Evolutionary conservation across 129 eudicot genomes (phyloP).

Genomic region (Flaveria robusta): DNA sequence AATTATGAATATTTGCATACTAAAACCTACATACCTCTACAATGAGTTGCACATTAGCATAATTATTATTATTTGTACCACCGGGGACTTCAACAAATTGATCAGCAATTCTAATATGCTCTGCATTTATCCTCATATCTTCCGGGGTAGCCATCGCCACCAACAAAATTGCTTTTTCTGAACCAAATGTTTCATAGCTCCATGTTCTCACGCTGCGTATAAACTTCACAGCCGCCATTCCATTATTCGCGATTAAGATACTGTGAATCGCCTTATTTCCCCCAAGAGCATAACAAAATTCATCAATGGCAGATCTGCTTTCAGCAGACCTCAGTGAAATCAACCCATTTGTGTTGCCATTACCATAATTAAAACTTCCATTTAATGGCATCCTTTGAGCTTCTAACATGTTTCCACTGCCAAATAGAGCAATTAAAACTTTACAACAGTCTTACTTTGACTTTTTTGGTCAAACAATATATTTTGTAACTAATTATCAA

Average conservation of each 20-base stretch:
- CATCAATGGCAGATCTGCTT: constrained; percentile 63
- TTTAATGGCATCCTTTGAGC: constrained; percentile 58
- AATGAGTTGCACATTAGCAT: constrained; percentile 98
- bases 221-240: constrained; percentile 99
- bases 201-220: constrained; percentile 94
- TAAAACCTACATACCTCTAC: constrained; percentile 69
- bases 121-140: constrained; percentile 97
- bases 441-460: constrained; percentile 19
- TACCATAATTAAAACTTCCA: constrained; percentile 42
- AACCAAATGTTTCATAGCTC: constrained; percentile 96
- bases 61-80: constrained; percentile 94
- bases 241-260: constrained; percentile 92
- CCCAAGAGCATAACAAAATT: constrained; percentile 81
- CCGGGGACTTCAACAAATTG: constrained; percentile 99
- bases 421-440: neutral
- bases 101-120: constrained; percentile 94
- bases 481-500: neutral
- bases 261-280: constrained; percentile 87
- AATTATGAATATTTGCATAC: neutral
- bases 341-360: constrained; percentile 55
- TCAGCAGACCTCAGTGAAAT: constrained; percentile 63
- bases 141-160: constrained; percentile 99
- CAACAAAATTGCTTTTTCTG: constrained; percentile 89
- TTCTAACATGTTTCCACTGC: constrained; percentile 64
- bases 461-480: constrained; percentile 18